Percentiles rank a stretch among this genome's conserved stretches.
Evolutionary conservation across 352 stramenopile species (phyloP).

Genomic region (Globisporangium ultimum): DNA sequence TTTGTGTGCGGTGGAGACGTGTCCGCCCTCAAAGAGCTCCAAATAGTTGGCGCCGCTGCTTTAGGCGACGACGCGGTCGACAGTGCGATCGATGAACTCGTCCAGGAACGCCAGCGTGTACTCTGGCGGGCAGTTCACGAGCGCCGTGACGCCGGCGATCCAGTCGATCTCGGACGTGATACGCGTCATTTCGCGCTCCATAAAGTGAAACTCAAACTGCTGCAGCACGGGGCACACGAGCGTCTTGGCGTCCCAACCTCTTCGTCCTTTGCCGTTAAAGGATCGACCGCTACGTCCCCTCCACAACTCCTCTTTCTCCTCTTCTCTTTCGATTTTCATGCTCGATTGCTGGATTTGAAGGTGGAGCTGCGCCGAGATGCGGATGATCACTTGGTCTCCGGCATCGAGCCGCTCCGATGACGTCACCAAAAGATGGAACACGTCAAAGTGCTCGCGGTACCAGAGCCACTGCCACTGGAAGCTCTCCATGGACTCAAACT

Average conservation of each 20-base stretch:
- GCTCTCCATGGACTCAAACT: slow-evolving; percentile 40
- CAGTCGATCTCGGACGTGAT: slow-evolving; percentile 54
- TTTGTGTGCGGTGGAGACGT: too few relatives aligned
- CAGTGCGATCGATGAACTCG: neutral
- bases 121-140: slow-evolving; percentile 19
- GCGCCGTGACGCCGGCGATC: slow-evolving; percentile 18
- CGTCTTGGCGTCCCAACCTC: neutral
- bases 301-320: neutral
- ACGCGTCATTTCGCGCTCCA: slow-evolving; percentile 21
- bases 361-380: slow-evolving; percentile 21
- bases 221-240: slow-evolving; percentile 34
- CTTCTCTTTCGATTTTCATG: neutral
- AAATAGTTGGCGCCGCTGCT: too few relatives aligned
- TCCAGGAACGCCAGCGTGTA: slow-evolving; percentile 22
- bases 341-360: slow-evolving; percentile 14
- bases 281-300: neutral
- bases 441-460: slow-evolving; percentile 39
- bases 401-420: slow-evolving; percentile 29
- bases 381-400: slow-evolving; percentile 33
- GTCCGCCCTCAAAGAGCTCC: too few relatives aligned
- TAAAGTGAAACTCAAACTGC: slow-evolving; percentile 40
- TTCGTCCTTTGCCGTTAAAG: too few relatives aligned
- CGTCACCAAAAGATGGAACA: slow-evolving; percentile 31
- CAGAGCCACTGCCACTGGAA: slow-evolving; percentile 38
- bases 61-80: neutral